These are phyloP conservation scores for Trichoderma parareesei DNA, from an alignment of 495 filamentous ascomycete genomes.

Conservation along the genomic window DNA sequence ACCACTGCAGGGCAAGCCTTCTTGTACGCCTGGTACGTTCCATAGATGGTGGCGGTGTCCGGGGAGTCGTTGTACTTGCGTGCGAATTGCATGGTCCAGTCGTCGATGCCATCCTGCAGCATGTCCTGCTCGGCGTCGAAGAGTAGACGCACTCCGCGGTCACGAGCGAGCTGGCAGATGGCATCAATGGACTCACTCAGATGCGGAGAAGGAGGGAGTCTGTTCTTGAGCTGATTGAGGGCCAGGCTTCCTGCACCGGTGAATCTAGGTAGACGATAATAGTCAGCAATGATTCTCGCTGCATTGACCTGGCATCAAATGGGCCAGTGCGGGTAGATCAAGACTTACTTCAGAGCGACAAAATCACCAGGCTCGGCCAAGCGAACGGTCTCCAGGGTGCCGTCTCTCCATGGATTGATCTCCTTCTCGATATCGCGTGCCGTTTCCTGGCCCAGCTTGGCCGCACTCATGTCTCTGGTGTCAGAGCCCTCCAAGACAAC, in stretches of 20 bases:
- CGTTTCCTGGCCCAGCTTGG: constrained; percentile 23
- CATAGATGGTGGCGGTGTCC: constrained; percentile 44
- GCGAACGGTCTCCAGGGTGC: constrained; percentile 66
- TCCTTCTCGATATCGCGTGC: constrained; percentile 47
- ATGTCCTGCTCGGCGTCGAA: constrained; percentile 85
- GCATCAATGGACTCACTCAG: constrained; percentile 62
- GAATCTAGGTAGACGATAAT: constrained; percentile 38
- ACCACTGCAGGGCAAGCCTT: constrained; percentile 60
- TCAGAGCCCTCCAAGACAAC: constrained; percentile 53
- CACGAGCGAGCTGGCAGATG: constrained; percentile 68
- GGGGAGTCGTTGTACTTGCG: constrained; percentile 61
- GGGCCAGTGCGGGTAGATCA: constrained; percentile 10
- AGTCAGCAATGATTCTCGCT: constrained; percentile 12
- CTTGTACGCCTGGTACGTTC: constrained; percentile 74
- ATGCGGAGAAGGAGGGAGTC: constrained; percentile 48
- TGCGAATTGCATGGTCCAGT: constrained; percentile 75
- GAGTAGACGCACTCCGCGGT: constrained; percentile 64
- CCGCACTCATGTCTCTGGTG: constrained; percentile 28
- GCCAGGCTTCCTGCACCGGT: constrained; percentile 82
- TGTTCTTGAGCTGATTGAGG: constrained; percentile 51
- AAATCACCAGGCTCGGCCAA: constrained; percentile 72
- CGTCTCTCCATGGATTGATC: constrained; percentile 63
- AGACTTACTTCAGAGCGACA: constrained; percentile 68
- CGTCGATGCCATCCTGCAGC: constrained; percentile 75
- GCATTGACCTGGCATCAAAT: constrained; percentile 8